Percentiles rank a stretch among this genome's conserved stretches.
These are phyloP conservation scores for Blastomyces parvus DNA, from an alignment of 2,329 filamentous ascomycete genomes.

Conservation along the genomic window DNA sequence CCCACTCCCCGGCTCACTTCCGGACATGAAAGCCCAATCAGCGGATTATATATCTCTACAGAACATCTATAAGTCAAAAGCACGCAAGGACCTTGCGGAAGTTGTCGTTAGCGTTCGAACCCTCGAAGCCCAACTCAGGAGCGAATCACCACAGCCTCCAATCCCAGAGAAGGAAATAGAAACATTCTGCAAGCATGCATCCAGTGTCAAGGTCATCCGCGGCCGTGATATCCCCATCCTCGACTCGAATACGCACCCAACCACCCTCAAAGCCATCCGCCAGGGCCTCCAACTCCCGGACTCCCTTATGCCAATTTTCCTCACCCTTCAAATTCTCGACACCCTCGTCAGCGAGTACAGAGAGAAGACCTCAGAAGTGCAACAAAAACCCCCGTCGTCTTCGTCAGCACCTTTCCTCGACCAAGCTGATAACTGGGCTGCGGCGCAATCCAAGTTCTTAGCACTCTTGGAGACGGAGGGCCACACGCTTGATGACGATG, in stretches of 20 bases:
- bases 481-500: constrained; percentile 41
- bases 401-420: constrained; percentile 22
- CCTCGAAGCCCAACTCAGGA: constrained; percentile 40
- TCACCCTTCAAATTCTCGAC: constrained; percentile 48
- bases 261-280: constrained; percentile 37
- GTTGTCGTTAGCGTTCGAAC: constrained; percentile 57
- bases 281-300: constrained; percentile 39
- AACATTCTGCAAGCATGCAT: constrained; percentile 88
- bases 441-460: constrained; percentile 9
- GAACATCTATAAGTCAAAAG: constrained; percentile 85
- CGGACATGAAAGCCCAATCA: constrained; percentile 96
- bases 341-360: constrained; percentile 48
- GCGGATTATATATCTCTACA: constrained; percentile 82
- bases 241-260: constrained; percentile 34
- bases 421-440: constrained; percentile 26
- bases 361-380: constrained; percentile 16
- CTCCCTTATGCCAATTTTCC: constrained; percentile 57
- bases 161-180: constrained; percentile 70
- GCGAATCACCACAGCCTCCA: constrained; percentile 34
- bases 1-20: constrained; percentile 75
- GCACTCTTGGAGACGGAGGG: constrained; percentile 24
- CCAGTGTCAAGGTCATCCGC: constrained; percentile 81
- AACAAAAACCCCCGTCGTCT: constrained; percentile 6
- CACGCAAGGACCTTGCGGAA: constrained; percentile 65
- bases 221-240: constrained; percentile 47